Percentiles rank a stretch among this genome's conserved stretches.
These are phyloP conservation scores for Sutorius eximius DNA, from an alignment of 1,284 basidiomycete species.

Conservation along the genomic window DNA sequence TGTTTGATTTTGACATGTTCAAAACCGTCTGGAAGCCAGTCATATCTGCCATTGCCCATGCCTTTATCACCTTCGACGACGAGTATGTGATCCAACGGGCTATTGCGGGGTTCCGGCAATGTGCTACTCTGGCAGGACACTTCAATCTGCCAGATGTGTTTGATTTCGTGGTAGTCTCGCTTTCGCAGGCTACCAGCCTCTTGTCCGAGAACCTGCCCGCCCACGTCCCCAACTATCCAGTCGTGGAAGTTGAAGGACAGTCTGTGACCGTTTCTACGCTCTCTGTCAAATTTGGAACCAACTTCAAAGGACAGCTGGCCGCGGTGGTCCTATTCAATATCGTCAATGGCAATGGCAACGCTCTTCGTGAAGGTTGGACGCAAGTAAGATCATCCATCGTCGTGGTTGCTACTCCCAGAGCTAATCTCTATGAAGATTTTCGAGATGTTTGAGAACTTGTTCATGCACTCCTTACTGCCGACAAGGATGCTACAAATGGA, in stretches of 20 bases:
- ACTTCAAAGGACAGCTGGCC: constrained; percentile 94
- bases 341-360: constrained; percentile 95
- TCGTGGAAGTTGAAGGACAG: constrained; percentile 92
- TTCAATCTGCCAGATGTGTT: constrained; percentile 94
- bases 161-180: constrained; percentile 91
- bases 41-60: constrained; percentile 87
- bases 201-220: constrained; percentile 72
- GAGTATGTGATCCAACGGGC: constrained; percentile 95
- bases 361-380: constrained; percentile 92
- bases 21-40: constrained; percentile 88
- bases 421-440: constrained; percentile 68
- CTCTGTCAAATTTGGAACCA: constrained; percentile 92
- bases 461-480: constrained; percentile 90
- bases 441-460: constrained; percentile 97
- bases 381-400: constrained; percentile 52
- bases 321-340: constrained; percentile 98
- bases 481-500: constrained; percentile 92
- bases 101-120: constrained; percentile 94
- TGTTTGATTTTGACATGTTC: constrained; percentile 94
- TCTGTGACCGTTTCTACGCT: constrained; percentile 88
- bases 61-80: constrained; percentile 95
- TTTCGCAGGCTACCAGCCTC: constrained; percentile 86
- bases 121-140: constrained; percentile 88
- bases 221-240: constrained; percentile 82
- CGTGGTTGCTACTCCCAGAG: neutral